phyloP scores from a whole-genome alignment of 2,329 filamentous ascomycete species.

The Cladophialophora psammophila region DNA sequence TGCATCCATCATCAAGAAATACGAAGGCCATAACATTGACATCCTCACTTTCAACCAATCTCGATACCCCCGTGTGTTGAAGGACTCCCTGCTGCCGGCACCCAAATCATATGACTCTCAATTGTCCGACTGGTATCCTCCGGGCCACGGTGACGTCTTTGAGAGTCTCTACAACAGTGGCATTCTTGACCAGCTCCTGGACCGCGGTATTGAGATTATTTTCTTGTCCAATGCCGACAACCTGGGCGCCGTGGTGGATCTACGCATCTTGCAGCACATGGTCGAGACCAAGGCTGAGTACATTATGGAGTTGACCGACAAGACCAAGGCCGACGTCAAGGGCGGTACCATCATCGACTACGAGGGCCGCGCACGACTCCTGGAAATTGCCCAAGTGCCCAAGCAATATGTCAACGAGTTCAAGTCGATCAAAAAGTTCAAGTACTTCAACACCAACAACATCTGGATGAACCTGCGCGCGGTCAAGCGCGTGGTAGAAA shows the following conservation, averaged over 20 bases:
- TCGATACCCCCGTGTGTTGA: slow-evolving; percentile 94
- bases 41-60: slow-evolving; percentile 99
- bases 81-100: slow-evolving; percentile 95
- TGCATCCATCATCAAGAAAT: slow-evolving; percentile 99
- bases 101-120: slow-evolving; percentile 87
- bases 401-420: slow-evolving; percentile 99
- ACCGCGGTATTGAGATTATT: slow-evolving; percentile 94
- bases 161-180: slow-evolving; percentile 99
- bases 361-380: slow-evolving; percentile 92
- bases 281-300: slow-evolving; percentile 96
- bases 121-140: slow-evolving; percentile 98
- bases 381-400: slow-evolving; percentile 98
- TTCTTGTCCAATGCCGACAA: slow-evolving; percentile 99
- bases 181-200: slow-evolving; percentile 93
- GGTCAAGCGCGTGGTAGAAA: slow-evolving; percentile 98
- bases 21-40: slow-evolving; percentile 99
- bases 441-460: slow-evolving; percentile 99
- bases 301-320: slow-evolving; percentile 99
- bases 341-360: slow-evolving; percentile 99
- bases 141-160: slow-evolving; percentile 98
- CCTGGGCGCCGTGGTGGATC: slow-evolving; percentile 94
- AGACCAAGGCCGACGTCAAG: slow-evolving; percentile 99
- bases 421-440: slow-evolving; percentile 99
- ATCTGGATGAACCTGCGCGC: slow-evolving; percentile 99
- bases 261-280: slow-evolving; percentile 99